A percentile compares a stretch with the other conserved stretches of the same genome.
These are phyloP conservation scores for Smittium mucronatum DNA, from an alignment of 371 early-diverging fungal species.

Conservation along the genomic window DNA sequence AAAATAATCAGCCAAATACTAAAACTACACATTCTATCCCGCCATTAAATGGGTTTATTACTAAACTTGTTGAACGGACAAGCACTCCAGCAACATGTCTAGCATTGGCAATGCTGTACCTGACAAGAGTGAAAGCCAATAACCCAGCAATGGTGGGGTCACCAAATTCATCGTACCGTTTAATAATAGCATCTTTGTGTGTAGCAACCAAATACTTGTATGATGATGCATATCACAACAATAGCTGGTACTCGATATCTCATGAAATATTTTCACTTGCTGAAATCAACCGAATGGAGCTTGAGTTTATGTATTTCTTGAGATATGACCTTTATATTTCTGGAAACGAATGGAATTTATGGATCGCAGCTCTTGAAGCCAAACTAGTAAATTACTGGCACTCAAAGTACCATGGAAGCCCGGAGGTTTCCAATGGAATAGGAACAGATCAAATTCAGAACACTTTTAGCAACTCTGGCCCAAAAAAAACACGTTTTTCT, in stretches of 20 bases:
- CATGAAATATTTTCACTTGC: conserved; percentile 38
- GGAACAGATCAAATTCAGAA: conserved; percentile 6
- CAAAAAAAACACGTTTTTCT: background rate
- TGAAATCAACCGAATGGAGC: conserved; percentile 52
- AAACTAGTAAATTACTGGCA: conserved; percentile 34
- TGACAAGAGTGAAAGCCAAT: conserved; percentile 38
- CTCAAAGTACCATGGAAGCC: conserved; percentile 26
- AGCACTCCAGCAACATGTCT: conserved; percentile 36
- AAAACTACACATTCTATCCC: conserved; percentile 13
- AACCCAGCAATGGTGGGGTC: conserved; percentile 42
- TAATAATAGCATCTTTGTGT: conserved; percentile 41
- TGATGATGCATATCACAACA: conserved; percentile 53
- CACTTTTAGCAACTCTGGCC: background rate
- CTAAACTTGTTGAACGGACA: conserved; percentile 37
- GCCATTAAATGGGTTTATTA: conserved; percentile 28
- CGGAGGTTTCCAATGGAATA: conserved; percentile 25
- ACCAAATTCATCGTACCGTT: conserved; percentile 41
- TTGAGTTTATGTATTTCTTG: conserved; percentile 43
- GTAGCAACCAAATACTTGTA: conserved; percentile 45
- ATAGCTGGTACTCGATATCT: conserved; percentile 44
- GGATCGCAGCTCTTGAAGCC: conserved; percentile 36
- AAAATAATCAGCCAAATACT: too few species aligned
- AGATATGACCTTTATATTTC: conserved; percentile 38
- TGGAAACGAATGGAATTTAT: conserved; percentile 38
- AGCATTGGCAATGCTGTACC: conserved; percentile 38